Percentiles rank a stretch among this genome's conserved stretches.
phyloP scores from a whole-genome alignment of 176 grass and related monocot species.

The Carex scoparia region DNA sequence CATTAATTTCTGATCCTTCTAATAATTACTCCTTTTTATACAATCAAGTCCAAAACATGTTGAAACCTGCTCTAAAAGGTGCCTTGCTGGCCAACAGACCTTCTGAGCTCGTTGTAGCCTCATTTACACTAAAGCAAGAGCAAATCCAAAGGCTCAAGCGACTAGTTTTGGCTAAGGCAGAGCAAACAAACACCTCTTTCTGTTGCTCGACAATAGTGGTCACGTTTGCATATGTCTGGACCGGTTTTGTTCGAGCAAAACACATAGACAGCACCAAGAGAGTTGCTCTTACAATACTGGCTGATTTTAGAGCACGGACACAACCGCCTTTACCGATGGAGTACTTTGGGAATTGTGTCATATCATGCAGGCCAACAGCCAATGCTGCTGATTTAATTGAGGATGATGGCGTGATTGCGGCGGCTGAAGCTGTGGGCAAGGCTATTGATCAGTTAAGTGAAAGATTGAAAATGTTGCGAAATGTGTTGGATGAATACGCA shows the following conservation, averaged over 20 bases:
- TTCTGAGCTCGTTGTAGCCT: neutral
- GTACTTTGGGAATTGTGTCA: too few relatives aligned
- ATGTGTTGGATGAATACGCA: too few relatives aligned
- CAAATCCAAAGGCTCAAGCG: conserved; percentile 23
- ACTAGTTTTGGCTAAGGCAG: neutral
- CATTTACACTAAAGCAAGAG: conserved; percentile 1
- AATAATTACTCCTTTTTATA: neutral
- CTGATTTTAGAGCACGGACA: too few relatives aligned
- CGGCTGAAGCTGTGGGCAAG: too few relatives aligned
- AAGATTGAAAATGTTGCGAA: too few relatives aligned
- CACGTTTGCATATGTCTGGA: conserved; percentile 34
- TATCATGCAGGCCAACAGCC: too few relatives aligned
- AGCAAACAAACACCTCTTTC: conserved; percentile 3
- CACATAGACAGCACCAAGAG: neutral
- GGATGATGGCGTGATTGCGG: too few relatives aligned
- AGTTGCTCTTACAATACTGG: too few relatives aligned
- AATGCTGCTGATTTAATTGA: too few relatives aligned
- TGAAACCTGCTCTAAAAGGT: neutral
- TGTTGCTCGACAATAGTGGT: conserved; percentile 42
- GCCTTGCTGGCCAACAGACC: neutral
- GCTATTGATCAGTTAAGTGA: too few relatives aligned
- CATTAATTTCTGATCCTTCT: conserved; percentile 15
- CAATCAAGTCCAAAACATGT: neutral
- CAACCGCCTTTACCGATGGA: too few relatives aligned
- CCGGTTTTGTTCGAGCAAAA: conserved; percentile 29